These are phyloP conservation scores for Croton setiger DNA, from an alignment of 441 rosid genomes.

Conservation along the genomic window DNA sequence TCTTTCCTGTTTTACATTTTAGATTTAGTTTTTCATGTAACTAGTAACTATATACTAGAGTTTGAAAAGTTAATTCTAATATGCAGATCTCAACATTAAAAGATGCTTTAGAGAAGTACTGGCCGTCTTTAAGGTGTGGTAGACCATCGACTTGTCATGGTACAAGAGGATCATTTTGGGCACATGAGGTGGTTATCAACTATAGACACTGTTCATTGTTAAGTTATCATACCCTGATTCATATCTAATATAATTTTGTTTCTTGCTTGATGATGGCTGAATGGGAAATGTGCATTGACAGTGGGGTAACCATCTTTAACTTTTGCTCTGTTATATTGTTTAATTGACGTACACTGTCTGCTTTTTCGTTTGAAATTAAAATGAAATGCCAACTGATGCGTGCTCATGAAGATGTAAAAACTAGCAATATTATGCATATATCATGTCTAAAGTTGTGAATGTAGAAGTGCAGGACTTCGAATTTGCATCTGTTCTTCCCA, in stretches of 20 bases:
- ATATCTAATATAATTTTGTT: slow-evolving; percentile 36
- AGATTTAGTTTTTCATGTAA: not conserved
- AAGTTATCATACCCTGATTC: slow-evolving; percentile 15
- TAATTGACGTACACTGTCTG: slow-evolving; percentile 7
- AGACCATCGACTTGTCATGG: slow-evolving; percentile 69
- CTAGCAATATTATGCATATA: slow-evolving; percentile 3
- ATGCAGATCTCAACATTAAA: slow-evolving; percentile 64
- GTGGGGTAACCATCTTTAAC: slow-evolving; percentile 79
- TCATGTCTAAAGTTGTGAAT: not conserved
- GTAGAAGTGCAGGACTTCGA: not conserved
- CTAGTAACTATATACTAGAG: not conserved
- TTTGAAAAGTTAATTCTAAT: slow-evolving; percentile 9
- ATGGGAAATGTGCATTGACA: slow-evolving; percentile 34
- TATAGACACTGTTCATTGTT: slow-evolving; percentile 5
- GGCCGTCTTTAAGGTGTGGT: slow-evolving; percentile 86
- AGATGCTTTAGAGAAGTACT: slow-evolving; percentile 61
- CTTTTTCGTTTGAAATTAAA: slow-evolving; percentile 9
- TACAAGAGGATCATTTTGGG: slow-evolving; percentile 86
- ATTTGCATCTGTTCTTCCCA: not conserved
- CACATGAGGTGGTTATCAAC: slow-evolving; percentile 62
- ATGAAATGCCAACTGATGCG: not conserved
- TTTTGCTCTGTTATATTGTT: slow-evolving; percentile 16
- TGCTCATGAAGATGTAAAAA: slow-evolving; percentile 11
- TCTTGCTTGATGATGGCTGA: slow-evolving; percentile 33
- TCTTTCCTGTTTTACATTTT: not conserved